A percentile compares a stretch with the other conserved stretches of the same genome.
These are phyloP conservation scores for Leishmania tropica DNA, from an alignment of 208 protist genomes.

Conservation along the genomic window DNA sequence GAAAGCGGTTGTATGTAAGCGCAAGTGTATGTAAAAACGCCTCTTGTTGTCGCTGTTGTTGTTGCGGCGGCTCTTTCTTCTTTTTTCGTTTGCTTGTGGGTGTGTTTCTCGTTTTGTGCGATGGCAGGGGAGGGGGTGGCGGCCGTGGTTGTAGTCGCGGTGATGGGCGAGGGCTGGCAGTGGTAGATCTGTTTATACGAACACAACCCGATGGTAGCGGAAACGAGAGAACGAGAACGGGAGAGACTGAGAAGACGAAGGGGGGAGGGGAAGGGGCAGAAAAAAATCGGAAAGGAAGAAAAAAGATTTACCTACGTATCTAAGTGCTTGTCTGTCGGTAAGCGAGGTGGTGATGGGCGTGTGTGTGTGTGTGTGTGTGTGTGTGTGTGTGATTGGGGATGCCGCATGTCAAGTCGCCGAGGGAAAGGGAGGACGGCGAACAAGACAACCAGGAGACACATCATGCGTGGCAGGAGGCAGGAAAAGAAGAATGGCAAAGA, in stretches of 20 bases:
- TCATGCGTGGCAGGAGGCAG: not conserved
- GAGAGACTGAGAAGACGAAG: not conserved
- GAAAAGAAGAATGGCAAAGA: conserved; percentile 10
- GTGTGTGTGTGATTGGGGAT: not conserved
- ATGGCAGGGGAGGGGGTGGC: not conserved
- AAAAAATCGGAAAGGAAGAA: not conserved
- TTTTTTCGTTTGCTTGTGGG: too few species aligned
- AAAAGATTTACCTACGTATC: not conserved
- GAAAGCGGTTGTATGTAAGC: not conserved
- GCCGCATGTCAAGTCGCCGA: not conserved
- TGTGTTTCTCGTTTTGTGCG: not conserved
- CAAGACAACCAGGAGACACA: not conserved
- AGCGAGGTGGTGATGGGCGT: not conserved
- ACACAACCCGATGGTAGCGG: not conserved
- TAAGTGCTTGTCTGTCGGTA: not conserved
- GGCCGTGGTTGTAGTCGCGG: not conserved
- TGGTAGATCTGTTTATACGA: not conserved
- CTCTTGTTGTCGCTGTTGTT: not conserved
- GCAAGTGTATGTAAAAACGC: conserved; percentile 3
- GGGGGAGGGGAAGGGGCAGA: not conserved
- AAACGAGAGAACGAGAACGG: not conserved
- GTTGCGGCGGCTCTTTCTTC: not conserved
- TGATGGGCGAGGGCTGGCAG: not conserved
- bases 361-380: conserved; percentile 9
- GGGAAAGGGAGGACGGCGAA: not conserved